A percentile compares a stretch with the other conserved stretches of the same genome.
Conservation (phyloP, 164 flowering plant species). For the Vitis rupestris region DNA sequence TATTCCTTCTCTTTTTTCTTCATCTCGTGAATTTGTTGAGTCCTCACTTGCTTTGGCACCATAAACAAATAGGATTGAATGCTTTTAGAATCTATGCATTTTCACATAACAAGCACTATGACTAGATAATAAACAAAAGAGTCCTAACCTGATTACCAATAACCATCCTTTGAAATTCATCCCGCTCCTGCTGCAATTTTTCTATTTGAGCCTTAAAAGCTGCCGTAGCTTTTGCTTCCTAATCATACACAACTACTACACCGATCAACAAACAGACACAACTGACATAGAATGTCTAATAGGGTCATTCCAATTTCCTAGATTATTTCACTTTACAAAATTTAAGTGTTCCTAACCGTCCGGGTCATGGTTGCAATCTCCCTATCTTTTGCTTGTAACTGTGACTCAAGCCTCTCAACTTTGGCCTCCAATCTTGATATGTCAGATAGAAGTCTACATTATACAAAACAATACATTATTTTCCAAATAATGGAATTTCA, state of each 20-base stretch:
- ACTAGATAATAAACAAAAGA: neutral
- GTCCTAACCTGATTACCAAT: slow-evolving; percentile 87
- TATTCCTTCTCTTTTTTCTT: slow-evolving; percentile 98
- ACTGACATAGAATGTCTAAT: neutral
- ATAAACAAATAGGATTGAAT: slow-evolving; percentile 8
- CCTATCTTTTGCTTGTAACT: slow-evolving; percentile 79
- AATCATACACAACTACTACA: slow-evolving; percentile 10
- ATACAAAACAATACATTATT: slow-evolving; percentile 7
- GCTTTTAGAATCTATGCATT: neutral
- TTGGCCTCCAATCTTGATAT: slow-evolving; percentile 94
- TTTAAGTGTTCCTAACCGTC: slow-evolving; percentile 41
- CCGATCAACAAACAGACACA: slow-evolving; percentile 8
- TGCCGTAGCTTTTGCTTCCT: slow-evolving; percentile 95
- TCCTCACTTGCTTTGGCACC: slow-evolving; percentile 80
- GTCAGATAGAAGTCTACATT: slow-evolving; percentile 69
- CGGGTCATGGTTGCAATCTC: slow-evolving; percentile 93
- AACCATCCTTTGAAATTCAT: slow-evolving; percentile 98
- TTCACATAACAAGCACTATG: neutral
- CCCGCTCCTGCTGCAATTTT: slow-evolving; percentile 92
- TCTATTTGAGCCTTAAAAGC: slow-evolving; percentile 88
- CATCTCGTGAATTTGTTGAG: slow-evolving; percentile 96
- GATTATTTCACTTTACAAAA: neutral
- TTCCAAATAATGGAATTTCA: neutral
- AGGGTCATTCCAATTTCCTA: neutral
- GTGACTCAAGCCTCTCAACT: slow-evolving; percentile 94